Conservation (phyloP, 73 alveolate species). For the Paramecium pentaurelia region DNA sequence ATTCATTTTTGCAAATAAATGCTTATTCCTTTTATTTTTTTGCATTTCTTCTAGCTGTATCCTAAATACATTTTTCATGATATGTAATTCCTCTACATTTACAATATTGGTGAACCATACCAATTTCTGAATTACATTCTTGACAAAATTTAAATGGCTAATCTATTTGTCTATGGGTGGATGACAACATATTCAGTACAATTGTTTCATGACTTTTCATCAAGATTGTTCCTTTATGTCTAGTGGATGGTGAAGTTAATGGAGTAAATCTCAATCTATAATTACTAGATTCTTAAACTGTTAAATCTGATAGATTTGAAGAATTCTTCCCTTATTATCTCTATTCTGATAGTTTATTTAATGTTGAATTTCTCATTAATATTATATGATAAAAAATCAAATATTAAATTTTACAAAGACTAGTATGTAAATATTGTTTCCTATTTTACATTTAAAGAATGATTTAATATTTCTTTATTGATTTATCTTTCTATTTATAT, state of each 20-base stretch:
- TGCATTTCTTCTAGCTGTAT: not conserved
- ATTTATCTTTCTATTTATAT: too few species aligned
- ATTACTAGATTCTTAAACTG: not conserved
- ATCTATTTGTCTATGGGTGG: conserved; percentile 2
- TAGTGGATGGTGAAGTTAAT: not conserved
- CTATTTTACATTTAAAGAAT: not conserved
- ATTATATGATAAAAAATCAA: not conserved
- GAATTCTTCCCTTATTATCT: not conserved
- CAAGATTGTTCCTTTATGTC: not conserved
- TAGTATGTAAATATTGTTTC: not conserved
- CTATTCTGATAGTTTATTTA: not conserved
- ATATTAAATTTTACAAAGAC: not conserved
- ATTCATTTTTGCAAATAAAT: not conserved
- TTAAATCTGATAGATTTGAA: not conserved
- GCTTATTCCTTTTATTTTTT: not conserved
- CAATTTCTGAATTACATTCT: not conserved
- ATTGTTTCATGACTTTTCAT: conserved; percentile 9
- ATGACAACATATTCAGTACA: conserved; percentile 8
- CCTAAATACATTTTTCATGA: not conserved
- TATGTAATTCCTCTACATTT: not conserved
- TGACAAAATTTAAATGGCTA: not conserved
- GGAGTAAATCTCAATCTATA: not conserved
- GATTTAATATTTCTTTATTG: not conserved
- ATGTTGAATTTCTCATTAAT: not conserved
- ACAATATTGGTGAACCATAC: not conserved